Conservation (phyloP, 164 flowering plant species). For the Tinospora cordifolia region DNA sequence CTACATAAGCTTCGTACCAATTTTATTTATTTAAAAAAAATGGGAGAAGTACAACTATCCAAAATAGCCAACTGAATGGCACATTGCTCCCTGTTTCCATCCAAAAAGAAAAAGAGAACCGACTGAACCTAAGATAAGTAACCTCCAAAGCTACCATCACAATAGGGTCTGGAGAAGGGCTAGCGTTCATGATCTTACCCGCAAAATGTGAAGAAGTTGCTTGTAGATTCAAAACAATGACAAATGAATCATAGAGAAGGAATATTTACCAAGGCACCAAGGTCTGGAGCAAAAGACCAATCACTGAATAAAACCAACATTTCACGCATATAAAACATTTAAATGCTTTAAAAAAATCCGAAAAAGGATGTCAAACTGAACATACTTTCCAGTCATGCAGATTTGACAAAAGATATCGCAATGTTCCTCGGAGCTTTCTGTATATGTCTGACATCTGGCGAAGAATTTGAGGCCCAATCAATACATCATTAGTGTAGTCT, state of each 20-base stretch:
- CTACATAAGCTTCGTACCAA: neutral
- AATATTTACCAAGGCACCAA: too few species aligned
- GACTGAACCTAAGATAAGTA: neutral
- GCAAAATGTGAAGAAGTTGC: too few species aligned
- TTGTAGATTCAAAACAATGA: too few species aligned
- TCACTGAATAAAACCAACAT: too few species aligned
- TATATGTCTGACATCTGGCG: slow-evolving; percentile 96
- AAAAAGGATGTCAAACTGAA: slow-evolving; percentile 8
- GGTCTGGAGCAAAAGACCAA: too few species aligned
- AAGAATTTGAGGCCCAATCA: slow-evolving; percentile 81
- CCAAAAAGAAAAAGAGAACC: neutral
- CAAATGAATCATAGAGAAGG: too few species aligned
- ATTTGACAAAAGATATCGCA: slow-evolving; percentile 80
- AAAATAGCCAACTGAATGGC: neutral
- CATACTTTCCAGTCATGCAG: slow-evolving; percentile 95
- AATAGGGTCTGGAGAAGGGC: too few species aligned
- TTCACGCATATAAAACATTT: too few species aligned
- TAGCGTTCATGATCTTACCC: too few species aligned
- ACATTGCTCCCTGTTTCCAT: neutral
- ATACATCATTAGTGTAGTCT: slow-evolving; percentile 85
- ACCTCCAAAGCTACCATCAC: too few species aligned
- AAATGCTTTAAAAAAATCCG: neutral
- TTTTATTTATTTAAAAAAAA: neutral
- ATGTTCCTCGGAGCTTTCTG: slow-evolving; percentile 85
- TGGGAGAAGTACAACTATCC: neutral